Conservation (phyloP, 352 stramenopile genomes). For the Phytophthora brassicae region DNA sequence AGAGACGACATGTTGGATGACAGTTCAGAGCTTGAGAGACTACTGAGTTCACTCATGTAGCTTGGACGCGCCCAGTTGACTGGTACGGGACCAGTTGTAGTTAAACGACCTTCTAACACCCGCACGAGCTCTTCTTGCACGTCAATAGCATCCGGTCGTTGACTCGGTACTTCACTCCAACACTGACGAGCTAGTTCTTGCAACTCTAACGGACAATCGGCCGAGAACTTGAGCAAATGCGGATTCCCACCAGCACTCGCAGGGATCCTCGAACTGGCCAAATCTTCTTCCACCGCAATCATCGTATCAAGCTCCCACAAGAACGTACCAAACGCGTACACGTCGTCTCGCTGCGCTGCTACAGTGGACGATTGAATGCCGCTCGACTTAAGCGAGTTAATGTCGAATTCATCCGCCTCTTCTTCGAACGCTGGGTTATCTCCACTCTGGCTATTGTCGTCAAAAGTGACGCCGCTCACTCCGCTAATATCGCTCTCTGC, state of each 20-base stretch:
- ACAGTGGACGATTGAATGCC: constrained; percentile 20
- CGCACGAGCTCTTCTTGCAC: constrained; percentile 76
- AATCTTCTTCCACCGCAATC: constrained; percentile 60
- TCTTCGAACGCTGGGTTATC: constrained; percentile 27
- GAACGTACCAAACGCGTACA: constrained; percentile 74
- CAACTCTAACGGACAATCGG: constrained; percentile 60
- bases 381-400: constrained; percentile 32
- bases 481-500: constrained; percentile 32
- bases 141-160: constrained; percentile 64
- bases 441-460: constrained; percentile 32
- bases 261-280: constrained; percentile 31
- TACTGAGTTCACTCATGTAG: constrained; percentile 42
- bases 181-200: constrained; percentile 55
- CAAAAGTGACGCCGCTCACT: constrained; percentile 31
- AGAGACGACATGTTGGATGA: constrained; percentile 42
- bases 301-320: constrained; percentile 81
- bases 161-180: constrained; percentile 51
- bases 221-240: constrained; percentile 60
- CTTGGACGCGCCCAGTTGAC: constrained; percentile 61
- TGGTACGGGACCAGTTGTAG: constrained; percentile 41
- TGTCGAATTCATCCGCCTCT: constrained; percentile 27
- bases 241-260: constrained; percentile 38
- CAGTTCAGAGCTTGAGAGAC: constrained; percentile 48
- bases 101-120: constrained; percentile 65
- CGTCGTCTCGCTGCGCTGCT: constrained; percentile 42